Base-by-base conservation (phyloP, 1,284 basidiomycete genomes). In the Cerioporus squamosus region DNA sequence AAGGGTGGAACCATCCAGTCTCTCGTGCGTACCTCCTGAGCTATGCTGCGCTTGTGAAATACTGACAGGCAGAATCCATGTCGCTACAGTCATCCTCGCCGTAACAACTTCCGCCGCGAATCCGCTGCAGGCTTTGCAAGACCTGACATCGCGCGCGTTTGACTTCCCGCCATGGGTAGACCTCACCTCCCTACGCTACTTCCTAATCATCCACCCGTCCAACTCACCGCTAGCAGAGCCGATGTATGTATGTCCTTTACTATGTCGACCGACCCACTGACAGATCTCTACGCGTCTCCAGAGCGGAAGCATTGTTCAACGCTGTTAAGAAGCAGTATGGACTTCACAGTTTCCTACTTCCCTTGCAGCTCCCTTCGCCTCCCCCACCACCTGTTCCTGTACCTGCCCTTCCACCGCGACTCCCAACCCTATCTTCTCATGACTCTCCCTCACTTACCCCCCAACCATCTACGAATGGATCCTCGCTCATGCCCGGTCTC, bases 271-370 rank as follows among this genome's bases (percentile, higher is more conserved):
- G 14, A 10, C 14, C 9, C 12, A 36, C 33, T 36, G 10, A 36
- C 33, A 10, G 12, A 36, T 29, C 33, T 12, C 14, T 20, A 17
- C 24, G 5, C n/a, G n/a, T 26, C 33, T 52, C 14, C 64, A 93
- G 91, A 75, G 87, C 89, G 36, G 80, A 79, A 40, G 88, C 91
- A 4, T 77, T 93, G 14, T 88, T 86, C 70, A 93, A 93, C 67
- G 91, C 91, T 1, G 85, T 90, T 53, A 93, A 89, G 80, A 93
- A 90, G 68, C 91, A 93, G 69, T 90, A 85, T 71, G 91, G 90
- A 17, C 74, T 91, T 15, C 85, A 93, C 66, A 83, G 81, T 47
- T 90, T 87, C 70, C 77, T 93, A 5, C 81, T 93, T 49, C 72
- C 82, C 14, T 76, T 93, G 7, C 70, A 75, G 22, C 75, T 92